Percentiles rank a stretch among this genome's conserved stretches.
These are phyloP conservation scores for Cutaneotrichosporon cyanovorans DNA, from an alignment of 1,284 basidiomycete genomes.

Conservation along the genomic window DNA sequence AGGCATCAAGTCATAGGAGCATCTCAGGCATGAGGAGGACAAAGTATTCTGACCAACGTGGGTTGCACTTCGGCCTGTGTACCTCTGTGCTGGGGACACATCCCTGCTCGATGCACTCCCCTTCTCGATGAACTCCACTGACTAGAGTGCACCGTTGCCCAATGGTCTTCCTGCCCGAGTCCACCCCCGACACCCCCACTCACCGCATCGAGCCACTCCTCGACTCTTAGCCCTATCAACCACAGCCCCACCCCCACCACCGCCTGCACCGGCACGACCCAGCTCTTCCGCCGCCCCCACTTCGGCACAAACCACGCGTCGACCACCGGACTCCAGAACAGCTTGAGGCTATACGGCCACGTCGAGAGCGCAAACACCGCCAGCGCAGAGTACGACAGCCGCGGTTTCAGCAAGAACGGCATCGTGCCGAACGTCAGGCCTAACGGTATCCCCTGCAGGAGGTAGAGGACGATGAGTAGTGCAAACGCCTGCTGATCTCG, in stretches of 20 bases:
- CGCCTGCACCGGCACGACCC: constrained; percentile 96
- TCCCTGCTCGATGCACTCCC: too few relatives aligned
- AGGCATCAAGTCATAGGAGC: too few relatives aligned
- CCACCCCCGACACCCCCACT: constrained; percentile 32
- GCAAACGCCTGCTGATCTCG: constrained; percentile 75
- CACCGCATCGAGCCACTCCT: constrained; percentile 74
- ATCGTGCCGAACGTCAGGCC: constrained; percentile 69
- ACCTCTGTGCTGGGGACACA: too few relatives aligned
- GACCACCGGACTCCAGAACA: constrained; percentile 96
- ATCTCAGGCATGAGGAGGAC: too few relatives aligned
- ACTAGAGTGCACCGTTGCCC: too few relatives aligned
- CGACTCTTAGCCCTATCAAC: constrained; percentile 73
- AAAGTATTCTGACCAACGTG: too few relatives aligned
- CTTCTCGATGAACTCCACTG: background rate
- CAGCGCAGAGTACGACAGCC: constrained; percentile 92
- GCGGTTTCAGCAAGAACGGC: constrained; percentile 89
- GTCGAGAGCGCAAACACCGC: constrained; percentile 88
- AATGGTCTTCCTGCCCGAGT: too few relatives aligned
- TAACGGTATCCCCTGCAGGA: constrained; percentile 88
- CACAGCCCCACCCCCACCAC: constrained; percentile 84
- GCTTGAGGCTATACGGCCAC: constrained; percentile 95
- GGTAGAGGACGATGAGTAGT: constrained; percentile 71
- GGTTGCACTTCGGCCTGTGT: too few relatives aligned
- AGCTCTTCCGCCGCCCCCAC: constrained; percentile 83
- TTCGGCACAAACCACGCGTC: constrained; percentile 74